Conservation (phyloP, 2,329 filamentous ascomycete species). For the Xylariaceae sp. region DNA sequence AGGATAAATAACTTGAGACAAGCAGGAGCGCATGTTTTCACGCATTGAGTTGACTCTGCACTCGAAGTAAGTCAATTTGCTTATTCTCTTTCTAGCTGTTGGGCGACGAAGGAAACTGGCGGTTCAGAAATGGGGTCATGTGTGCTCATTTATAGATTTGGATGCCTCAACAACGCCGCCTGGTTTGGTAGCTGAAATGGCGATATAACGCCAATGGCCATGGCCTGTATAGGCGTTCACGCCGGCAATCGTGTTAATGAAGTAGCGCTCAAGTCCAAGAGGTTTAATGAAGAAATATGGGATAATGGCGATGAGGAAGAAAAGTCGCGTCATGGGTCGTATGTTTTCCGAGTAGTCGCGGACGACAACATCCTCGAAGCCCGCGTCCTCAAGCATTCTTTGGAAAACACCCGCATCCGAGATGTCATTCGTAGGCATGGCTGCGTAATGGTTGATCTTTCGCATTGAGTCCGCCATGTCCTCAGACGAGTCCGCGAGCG, state of each 20-base stretch:
- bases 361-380: slow-evolving; percentile 49
- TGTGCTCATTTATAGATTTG: no score
- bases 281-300: slow-evolving; percentile 50
- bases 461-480: slow-evolving; percentile 33
- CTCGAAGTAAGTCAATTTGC: no score
- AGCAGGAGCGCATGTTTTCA: no score
- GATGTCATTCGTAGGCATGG: slow-evolving; percentile 48
- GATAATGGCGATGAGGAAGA: slow-evolving; percentile 48
- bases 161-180: no score
- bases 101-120: no score
- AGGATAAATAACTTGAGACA: no score
- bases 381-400: slow-evolving; percentile 45
- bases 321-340: slow-evolving; percentile 50
- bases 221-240: slow-evolving; percentile 40
- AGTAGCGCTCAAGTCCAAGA: slow-evolving; percentile 46
- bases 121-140: no score
- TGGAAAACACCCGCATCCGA: slow-evolving; percentile 44
- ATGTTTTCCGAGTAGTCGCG: slow-evolving; percentile 51
- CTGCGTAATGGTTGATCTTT: slow-evolving; percentile 45
- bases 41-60: no score
- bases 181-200: slow-evolving; percentile 41
- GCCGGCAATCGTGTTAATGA: slow-evolving; percentile 53
- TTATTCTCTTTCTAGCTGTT: no score
- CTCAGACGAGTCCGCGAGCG: slow-evolving; percentile 33
- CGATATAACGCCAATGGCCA: slow-evolving; percentile 40